Conservation (phyloP, 2,329 filamentous ascomycete species). For the Scolecobasidium constrictum region DNA sequence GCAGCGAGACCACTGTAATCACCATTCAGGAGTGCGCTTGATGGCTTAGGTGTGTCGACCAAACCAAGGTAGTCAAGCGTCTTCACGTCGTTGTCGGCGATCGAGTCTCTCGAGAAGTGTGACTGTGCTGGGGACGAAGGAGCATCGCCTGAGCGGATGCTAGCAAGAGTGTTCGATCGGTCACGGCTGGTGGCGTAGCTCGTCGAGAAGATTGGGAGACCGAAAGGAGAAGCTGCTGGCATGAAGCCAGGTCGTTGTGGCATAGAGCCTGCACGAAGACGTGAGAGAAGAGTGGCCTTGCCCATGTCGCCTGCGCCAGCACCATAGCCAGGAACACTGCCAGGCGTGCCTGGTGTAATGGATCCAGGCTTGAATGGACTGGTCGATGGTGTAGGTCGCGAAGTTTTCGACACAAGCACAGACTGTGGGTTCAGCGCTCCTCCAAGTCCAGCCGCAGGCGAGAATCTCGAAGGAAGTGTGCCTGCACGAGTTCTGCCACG, state of each 20-base stretch:
- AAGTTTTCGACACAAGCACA: slow-evolving; percentile 60
- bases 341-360: slow-evolving; percentile 22
- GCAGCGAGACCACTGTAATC: slow-evolving; percentile 32
- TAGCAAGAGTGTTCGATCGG: slow-evolving; percentile 78
- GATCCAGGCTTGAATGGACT: slow-evolving; percentile 70
- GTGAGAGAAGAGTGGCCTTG: slow-evolving; percentile 67
- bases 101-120: slow-evolving; percentile 73
- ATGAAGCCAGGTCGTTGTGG: slow-evolving; percentile 71
- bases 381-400: slow-evolving; percentile 74
- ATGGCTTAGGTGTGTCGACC: slow-evolving; percentile 81
- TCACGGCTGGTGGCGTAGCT: slow-evolving; percentile 76
- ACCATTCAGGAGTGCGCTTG: slow-evolving; percentile 55
- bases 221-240: slow-evolving; percentile 56
- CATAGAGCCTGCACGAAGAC: slow-evolving; percentile 86
- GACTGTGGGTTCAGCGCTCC: slow-evolving; percentile 44
- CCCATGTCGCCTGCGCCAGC: neutral
- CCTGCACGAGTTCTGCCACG: slow-evolving; percentile 78
- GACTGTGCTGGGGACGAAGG: slow-evolving; percentile 81
- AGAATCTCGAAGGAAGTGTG: slow-evolving; percentile 91
- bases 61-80: slow-evolving; percentile 93
- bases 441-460: slow-evolving; percentile 57
- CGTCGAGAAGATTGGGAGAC: slow-evolving; percentile 76
- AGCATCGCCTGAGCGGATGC: slow-evolving; percentile 77
- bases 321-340: neutral
- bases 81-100: slow-evolving; percentile 77